Base-by-base conservation (phyloP, 805 yeast species). In the Komagataella ulmi region DNA sequence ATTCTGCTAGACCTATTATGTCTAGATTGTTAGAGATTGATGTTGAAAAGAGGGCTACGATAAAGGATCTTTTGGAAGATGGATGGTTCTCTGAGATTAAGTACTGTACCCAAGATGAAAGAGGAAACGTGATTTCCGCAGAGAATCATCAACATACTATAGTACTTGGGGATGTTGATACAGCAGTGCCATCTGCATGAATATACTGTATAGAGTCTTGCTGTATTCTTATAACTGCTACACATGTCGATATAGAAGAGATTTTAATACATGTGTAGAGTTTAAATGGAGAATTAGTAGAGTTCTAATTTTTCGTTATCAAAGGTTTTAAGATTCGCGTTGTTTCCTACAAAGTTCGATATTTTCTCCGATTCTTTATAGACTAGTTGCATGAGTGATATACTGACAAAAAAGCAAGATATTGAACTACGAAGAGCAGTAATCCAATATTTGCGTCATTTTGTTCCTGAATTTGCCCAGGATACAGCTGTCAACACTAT, bases 1-100 rank as follows among this genome's bases (percentile, higher is more conserved):
- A 86, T 64, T 89, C 91, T 6, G 71, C 93, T 14, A 75, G 95
- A 65, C 93, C 91, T 10, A 70, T 86, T 8, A 71, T 86, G 30
- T 81, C 85, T 21, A 73, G 68, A 53, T 84, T 86, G 81, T 66
- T 86, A 24, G 73, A 73, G 50, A 70, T 83, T 14, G 87, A 85
- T 56, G 81, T 85, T 8, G 52, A 53, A 1, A 69, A 74, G 53
- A 74, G 95, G 59, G 87, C 89, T 1, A 76, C 85, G 1, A 66
- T 86, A 61, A 76, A 75, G 30, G 89, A 84, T 36, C 76, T 86
- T 7, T 68, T 81, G 54, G 66, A 69, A 21, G 93, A 86, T 64
- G 84, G 77, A 49, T 86, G 93, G 93, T 81, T 85, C 52, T 60
- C 64, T 30, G 76, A 75, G 30, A 84, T 86, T 54, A 67, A 72